Percentiles rank a stretch among this genome's conserved stretches.
Conservation (phyloP, 352 stramenopile genomes). For the Phytophthora tentaculata region DNA sequence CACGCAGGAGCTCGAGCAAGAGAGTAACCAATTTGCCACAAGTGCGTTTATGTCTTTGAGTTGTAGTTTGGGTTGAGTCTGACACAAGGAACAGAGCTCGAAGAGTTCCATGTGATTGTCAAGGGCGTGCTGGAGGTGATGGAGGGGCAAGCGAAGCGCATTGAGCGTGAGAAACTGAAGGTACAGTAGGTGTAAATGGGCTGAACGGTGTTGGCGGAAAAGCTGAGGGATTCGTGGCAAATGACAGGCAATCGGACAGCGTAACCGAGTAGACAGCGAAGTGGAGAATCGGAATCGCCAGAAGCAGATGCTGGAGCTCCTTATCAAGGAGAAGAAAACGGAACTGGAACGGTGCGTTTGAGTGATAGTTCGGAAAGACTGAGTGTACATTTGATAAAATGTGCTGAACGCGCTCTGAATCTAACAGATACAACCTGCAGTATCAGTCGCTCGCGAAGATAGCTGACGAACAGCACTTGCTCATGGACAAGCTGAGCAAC, state of each 20-base stretch:
- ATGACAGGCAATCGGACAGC: conserved; percentile 75
- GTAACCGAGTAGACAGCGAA: conserved; percentile 81
- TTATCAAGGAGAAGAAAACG: conserved; percentile 86
- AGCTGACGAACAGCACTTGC: conserved; percentile 76
- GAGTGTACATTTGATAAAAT: conserved; percentile 13
- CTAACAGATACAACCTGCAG: conserved; percentile 73
- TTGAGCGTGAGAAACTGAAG: conserved; percentile 86
- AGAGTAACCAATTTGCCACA: conserved; percentile 86
- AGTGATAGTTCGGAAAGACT: background rate
- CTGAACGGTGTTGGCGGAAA: background rate
- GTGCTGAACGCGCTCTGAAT: background rate
- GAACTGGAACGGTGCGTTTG: conserved; percentile 69
- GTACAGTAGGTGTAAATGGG: conserved; percentile 21
- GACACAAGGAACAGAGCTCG: conserved; percentile 56
- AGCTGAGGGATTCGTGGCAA: conserved; percentile 1
- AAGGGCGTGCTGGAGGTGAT: conserved; percentile 83
- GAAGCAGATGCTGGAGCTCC: conserved; percentile 79
- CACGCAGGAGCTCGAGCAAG: conserved; percentile 78
- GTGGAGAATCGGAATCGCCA: conserved; percentile 85
- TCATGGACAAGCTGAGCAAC: conserved; percentile 90
- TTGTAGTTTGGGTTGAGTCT: background rate
- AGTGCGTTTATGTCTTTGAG: conserved; percentile 35
- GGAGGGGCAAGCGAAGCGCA: conserved; percentile 77
- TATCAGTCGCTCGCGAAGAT: conserved; percentile 82
- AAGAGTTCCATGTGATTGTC: conserved; percentile 85